Conservation (phyloP, 2,329 filamentous ascomycete genomes). For the Phyllosticta capitalensis region DNA sequence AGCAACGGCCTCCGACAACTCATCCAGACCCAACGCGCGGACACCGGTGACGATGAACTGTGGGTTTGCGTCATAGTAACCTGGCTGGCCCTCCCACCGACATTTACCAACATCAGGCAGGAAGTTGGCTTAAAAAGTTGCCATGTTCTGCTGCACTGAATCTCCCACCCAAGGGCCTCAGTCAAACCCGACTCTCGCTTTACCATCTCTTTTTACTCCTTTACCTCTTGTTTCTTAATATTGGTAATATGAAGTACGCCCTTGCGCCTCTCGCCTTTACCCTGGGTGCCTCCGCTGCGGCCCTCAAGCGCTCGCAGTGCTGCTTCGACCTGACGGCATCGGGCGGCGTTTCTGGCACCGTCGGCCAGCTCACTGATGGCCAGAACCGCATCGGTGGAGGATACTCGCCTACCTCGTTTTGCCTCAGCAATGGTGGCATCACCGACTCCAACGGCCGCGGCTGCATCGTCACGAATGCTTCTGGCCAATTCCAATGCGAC, state of each 20-base stretch:
- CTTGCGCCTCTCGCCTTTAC: conserved; percentile 15
- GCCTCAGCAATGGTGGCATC: conserved; percentile 42
- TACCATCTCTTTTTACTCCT: not conserved
- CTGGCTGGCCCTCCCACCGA: not conserved
- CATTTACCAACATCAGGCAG: not conserved
- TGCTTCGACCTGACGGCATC: conserved; percentile 45
- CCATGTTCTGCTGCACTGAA: not conserved
- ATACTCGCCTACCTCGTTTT: conserved; percentile 42
- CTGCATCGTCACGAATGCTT: conserved; percentile 54
- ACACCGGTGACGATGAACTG: not conserved
- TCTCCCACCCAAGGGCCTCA: not conserved
- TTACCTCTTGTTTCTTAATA: not conserved
- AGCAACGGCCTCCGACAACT: not conserved
- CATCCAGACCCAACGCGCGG: not conserved
- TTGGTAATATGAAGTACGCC: conserved; percentile 16
- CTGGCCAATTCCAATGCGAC: conserved; percentile 55
- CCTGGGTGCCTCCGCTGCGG: conserved; percentile 16
- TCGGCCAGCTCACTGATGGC: conserved; percentile 53
- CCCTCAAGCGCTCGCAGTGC: conserved; percentile 19
- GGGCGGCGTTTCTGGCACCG: conserved; percentile 40
- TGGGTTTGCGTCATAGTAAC: not conserved
- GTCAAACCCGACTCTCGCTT: not conserved
- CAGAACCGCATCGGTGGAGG: conserved; percentile 50
- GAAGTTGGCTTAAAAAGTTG: not conserved
- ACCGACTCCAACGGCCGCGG: conserved; percentile 48